These are phyloP conservation scores for Sindora glabra DNA, from an alignment of 306 rosid genomes.

Conservation along the genomic window DNA sequence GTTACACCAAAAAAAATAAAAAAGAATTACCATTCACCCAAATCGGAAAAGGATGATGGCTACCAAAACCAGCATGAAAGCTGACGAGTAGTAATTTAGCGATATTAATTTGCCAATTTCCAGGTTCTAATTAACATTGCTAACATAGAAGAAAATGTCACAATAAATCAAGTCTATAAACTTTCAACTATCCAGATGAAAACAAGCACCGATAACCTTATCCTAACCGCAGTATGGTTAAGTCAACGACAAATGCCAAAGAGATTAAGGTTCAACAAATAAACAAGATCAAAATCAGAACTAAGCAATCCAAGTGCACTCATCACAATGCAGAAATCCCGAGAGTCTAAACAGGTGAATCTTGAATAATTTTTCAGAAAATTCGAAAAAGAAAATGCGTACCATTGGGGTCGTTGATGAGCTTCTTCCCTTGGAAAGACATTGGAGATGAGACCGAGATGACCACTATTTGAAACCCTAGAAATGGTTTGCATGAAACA, in stretches of 20 bases:
- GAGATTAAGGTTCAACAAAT: not conserved
- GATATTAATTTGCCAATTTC: too few species aligned
- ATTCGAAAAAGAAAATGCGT: not conserved
- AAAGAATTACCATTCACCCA: too few species aligned
- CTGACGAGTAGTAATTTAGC: too few species aligned
- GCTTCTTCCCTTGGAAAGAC: slow-evolving; percentile 74
- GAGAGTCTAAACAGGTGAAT: too few species aligned
- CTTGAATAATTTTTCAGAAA: too few species aligned
- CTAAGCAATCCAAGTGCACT: too few species aligned
- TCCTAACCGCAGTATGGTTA: not conserved
- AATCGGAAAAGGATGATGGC: too few species aligned
- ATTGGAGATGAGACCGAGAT: slow-evolving; percentile 23
- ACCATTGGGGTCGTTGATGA: slow-evolving; percentile 81
- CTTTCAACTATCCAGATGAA: not conserved
- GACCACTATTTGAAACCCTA: slow-evolving; percentile 43
- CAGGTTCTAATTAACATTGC: too few species aligned
- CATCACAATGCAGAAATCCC: too few species aligned
- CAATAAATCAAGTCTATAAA: not conserved
- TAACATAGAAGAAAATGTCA: not conserved
- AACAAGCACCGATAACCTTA: not conserved
- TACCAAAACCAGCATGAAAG: too few species aligned
- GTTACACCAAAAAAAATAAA: too few species aligned
- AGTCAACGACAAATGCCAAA: slow-evolving; percentile 18
- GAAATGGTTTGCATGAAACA: slow-evolving; percentile 40
- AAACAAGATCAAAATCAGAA: too few species aligned